Base-by-base conservation (phyloP, 768 basidiomycete genomes). In the Pulveroboletus sp. region DNA sequence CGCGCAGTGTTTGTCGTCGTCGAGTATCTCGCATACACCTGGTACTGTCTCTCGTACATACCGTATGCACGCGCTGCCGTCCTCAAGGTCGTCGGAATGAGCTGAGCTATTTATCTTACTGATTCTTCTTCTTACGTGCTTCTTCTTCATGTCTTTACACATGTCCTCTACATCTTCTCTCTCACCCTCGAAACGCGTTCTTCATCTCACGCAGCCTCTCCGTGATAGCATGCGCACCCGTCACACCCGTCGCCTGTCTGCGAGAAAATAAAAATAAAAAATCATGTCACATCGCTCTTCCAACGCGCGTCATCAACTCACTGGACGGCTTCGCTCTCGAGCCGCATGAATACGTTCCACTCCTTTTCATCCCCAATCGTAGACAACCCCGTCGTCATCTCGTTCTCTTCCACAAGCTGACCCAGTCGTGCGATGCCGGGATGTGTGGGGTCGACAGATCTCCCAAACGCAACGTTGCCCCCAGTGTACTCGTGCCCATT, bases 271-370 rank as follows among this genome's bases (percentile, higher is more conserved):
- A 24, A 41, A n/a, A n/a, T n/a, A n/a, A n/a, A n/a, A n/a, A n/a
- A n/a, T n/a, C 12, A 40, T 47, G 20, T 36, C 5, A 9, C 33
- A 1, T 12, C 16, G 6, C 2, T 10, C 13, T 27, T 24, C 7
- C 49, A 6, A 40, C 16, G 6, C 1, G 24, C 25, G 20, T 39
- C 37, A 2, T 32, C 25, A 12, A 73, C 82, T 51, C 56, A 91
- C 90, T 73, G 73, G 29, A 94, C 80, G 6, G 80, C 74, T 5
- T 75, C 72, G 52, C 72, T 80, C 5, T 75, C 69, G 11, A 93
- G 69, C 16, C 93, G 79, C 91, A 97, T 93, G 68, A 97, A 97
- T 8, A 92, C 84, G 68, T 98, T 98, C 90, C 90, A 94, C 54
- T 82, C 74, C 71, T 93, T 94, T 73, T 98, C 95, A 56, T 98